A percentile compares a stretch with the other conserved stretches of the same genome.
These are phyloP conservation scores for Ogataea wickerhamii DNA, from an alignment of 805 yeast species.

Conservation along the genomic window DNA sequence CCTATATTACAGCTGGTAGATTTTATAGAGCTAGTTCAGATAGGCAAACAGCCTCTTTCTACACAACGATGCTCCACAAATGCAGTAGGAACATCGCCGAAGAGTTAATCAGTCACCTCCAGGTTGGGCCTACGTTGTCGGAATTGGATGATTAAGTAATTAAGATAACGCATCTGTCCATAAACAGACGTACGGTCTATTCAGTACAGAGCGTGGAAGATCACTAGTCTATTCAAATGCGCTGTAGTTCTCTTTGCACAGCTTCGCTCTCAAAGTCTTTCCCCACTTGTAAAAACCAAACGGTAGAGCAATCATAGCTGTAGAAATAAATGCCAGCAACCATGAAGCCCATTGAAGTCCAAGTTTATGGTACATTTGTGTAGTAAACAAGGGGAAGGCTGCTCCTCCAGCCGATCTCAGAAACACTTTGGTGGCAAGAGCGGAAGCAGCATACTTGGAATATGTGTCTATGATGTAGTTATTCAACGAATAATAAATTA, in stretches of 20 bases:
- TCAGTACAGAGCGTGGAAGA: constrained; percentile 1
- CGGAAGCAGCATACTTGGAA: constrained; percentile 75
- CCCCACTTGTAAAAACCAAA: constrained; percentile 71
- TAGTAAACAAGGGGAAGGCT: constrained; percentile 78
- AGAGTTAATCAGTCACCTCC: not conserved
- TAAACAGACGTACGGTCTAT: not conserved
- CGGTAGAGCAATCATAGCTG: constrained; percentile 74
- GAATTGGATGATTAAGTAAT: too few species aligned
- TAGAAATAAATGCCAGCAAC: constrained; percentile 70
- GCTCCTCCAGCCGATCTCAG: constrained; percentile 83
- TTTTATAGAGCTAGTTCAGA: not conserved
- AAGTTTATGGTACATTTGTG: constrained; percentile 71
- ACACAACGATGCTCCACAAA: not conserved
- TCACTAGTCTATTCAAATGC: constrained; percentile 19
- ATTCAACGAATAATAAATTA: constrained; percentile 56
- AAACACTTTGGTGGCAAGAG: constrained; percentile 78
- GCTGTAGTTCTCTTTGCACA: constrained; percentile 64
- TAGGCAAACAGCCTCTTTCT: not conserved
- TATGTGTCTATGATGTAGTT: constrained; percentile 90
- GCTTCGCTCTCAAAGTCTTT: constrained; percentile 52
- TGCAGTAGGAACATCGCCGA: not conserved
- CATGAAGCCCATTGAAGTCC: constrained; percentile 82
- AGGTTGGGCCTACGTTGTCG: too few species aligned
- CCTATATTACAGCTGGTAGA: not conserved
- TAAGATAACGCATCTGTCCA: not conserved